Conservation (phyloP, 2,329 filamentous ascomycete species). For the Lachnellula suecica region DNA sequence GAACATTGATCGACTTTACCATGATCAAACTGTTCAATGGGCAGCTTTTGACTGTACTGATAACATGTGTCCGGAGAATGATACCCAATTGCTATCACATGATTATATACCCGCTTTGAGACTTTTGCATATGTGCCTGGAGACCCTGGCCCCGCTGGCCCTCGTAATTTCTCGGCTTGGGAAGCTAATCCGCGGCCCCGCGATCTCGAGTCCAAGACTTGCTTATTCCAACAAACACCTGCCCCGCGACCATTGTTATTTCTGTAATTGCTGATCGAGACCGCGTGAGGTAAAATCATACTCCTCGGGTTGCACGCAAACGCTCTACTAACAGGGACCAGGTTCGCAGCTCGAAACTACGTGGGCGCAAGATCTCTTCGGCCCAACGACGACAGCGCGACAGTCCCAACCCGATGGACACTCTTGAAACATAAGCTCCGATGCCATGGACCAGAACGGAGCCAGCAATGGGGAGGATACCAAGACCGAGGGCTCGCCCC, state of each 20-base stretch:
- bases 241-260: neutral
- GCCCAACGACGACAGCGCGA: slow-evolving; percentile 22
- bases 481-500: slow-evolving; percentile 32
- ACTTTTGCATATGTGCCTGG: slow-evolving; percentile 10
- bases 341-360: neutral
- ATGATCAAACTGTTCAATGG: neutral
- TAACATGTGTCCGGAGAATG: slow-evolving; percentile 2
- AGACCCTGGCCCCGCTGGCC: neutral
- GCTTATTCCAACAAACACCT: slow-evolving; percentile 1
- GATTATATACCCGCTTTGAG: slow-evolving; percentile 8
- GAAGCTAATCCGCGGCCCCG: slow-evolving; percentile 9
- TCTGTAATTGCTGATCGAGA: neutral
- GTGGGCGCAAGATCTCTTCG: slow-evolving; percentile 3
- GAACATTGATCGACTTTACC: neutral
- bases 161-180: slow-evolving; percentile 10
- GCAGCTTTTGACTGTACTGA: neutral
- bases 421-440: slow-evolving; percentile 31
- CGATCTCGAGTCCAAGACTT: slow-evolving; percentile 3
- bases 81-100: slow-evolving; percentile 16
- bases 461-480: slow-evolving; percentile 32
- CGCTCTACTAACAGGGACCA: slow-evolving; percentile 2
- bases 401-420: slow-evolving; percentile 33
- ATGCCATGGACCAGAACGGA: slow-evolving; percentile 37
- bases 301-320: neutral
- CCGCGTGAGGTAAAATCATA: neutral